Conservation (phyloP, 306 rosid species). For the Prunus mongolica region DNA sequence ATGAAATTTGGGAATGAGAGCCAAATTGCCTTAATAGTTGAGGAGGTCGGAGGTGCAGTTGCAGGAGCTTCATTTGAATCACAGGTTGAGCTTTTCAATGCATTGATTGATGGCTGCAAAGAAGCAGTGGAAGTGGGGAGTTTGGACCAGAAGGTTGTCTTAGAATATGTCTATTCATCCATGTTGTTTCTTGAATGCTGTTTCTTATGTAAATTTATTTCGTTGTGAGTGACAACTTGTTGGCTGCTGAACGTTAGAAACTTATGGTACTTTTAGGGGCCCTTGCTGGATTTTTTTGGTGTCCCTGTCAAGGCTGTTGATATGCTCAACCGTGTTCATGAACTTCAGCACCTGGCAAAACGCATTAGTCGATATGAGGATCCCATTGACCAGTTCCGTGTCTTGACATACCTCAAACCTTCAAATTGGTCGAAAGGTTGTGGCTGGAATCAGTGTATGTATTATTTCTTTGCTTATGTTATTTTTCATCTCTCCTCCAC, state of each 20-base stretch:
- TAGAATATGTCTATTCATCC: not conserved
- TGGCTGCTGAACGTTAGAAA: constrained; percentile 17
- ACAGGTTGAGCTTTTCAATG: constrained; percentile 77
- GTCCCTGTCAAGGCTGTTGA: constrained; percentile 93
- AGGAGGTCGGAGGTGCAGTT: constrained; percentile 85
- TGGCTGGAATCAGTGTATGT: constrained; percentile 99
- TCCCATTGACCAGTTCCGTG: constrained; percentile 92
- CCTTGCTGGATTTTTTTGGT: constrained; percentile 93
- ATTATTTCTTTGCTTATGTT: constrained; percentile 18
- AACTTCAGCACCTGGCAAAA: constrained; percentile 85
- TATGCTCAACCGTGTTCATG: constrained; percentile 80
- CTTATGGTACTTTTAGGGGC: constrained; percentile 64
- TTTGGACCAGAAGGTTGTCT: constrained; percentile 78
- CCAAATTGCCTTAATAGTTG: constrained; percentile 68
- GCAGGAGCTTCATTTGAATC: constrained; percentile 60
- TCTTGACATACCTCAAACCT: constrained; percentile 77
- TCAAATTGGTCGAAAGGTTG: constrained; percentile 99
- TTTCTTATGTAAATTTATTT: not conserved
- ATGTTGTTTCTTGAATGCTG: constrained; percentile 7
- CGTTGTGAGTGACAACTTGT: not conserved
- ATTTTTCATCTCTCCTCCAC: not conserved
- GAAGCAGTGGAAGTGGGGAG: constrained; percentile 78
- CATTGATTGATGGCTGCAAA: constrained; percentile 80
- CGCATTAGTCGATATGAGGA: constrained; percentile 91
- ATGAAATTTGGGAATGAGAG: constrained; percentile 92